These are phyloP conservation scores for Arctium lappa DNA, from an alignment of 129 eudicot species.

Conservation along the genomic window DNA sequence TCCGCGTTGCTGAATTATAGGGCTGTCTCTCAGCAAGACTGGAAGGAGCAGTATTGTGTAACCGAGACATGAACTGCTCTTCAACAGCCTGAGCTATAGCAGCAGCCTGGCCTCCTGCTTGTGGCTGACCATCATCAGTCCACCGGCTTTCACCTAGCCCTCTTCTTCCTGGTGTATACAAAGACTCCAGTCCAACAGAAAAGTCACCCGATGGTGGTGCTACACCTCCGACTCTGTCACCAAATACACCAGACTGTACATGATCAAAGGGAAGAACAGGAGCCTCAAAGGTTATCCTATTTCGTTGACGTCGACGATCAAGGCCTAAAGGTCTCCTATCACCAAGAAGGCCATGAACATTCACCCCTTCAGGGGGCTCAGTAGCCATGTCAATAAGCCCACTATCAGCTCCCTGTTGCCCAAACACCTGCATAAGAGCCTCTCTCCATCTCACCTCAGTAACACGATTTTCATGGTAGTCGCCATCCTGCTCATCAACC, in stretches of 20 bases:
- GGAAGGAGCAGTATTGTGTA: constrained; percentile 41
- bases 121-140: constrained; percentile 95
- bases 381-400: constrained; percentile 74
- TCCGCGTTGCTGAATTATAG: constrained; percentile 33
- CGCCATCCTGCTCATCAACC: constrained; percentile 94
- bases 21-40: constrained; percentile 43
- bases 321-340: constrained; percentile 66
- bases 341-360: constrained; percentile 86
- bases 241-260: constrained; percentile 52
- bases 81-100: constrained; percentile 91
- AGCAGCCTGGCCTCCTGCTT: constrained; percentile 82
- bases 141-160: constrained; percentile 93
- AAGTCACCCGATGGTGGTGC: constrained; percentile 67
- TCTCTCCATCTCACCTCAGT: constrained; percentile 96
- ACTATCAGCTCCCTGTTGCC: constrained; percentile 66
- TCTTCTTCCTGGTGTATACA: constrained; percentile 67
- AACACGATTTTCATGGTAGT: constrained; percentile 85
- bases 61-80: constrained; percentile 60
- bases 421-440: constrained; percentile 76
- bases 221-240: constrained; percentile 51
- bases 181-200: constrained; percentile 85
- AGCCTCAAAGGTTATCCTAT: constrained; percentile 66
- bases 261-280: constrained; percentile 73
- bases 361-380: constrained; percentile 91
- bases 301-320: constrained; percentile 78